phyloP scores from a whole-genome alignment of 192 early-diverging fungal genomes.

The Podila epigama region DNA sequence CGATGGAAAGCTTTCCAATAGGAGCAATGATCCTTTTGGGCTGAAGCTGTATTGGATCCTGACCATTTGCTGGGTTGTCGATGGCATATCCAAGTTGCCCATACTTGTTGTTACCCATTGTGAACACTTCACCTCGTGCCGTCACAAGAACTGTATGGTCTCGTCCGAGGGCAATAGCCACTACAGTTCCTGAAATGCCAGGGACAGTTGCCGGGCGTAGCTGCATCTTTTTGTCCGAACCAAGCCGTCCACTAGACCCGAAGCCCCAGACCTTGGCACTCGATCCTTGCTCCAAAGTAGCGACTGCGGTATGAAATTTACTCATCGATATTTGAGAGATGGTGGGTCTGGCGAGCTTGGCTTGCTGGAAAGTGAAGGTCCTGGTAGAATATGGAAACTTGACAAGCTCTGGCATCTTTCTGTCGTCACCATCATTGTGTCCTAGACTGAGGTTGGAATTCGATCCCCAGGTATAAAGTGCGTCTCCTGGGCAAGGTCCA shows the following conservation, averaged over 20 bases:
- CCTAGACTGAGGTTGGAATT: slow-evolving; percentile 76
- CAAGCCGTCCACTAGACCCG: slow-evolving; percentile 73
- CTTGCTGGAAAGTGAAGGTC: slow-evolving; percentile 38
- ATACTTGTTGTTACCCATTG: slow-evolving; percentile 71
- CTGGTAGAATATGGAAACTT: slow-evolving; percentile 44
- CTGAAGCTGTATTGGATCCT: slow-evolving; percentile 46
- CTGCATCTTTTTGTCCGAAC: slow-evolving; percentile 69
- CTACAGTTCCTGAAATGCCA: slow-evolving; percentile 53
- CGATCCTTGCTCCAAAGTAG: slow-evolving; percentile 56
- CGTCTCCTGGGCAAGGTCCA: slow-evolving; percentile 27
- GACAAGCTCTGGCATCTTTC: slow-evolving; percentile 69
- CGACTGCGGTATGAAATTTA: slow-evolving; percentile 72
- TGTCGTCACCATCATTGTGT: slow-evolving; percentile 69
- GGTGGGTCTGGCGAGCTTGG: slow-evolving; percentile 17
- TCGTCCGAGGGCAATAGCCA: slow-evolving; percentile 62
- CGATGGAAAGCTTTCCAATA: slow-evolving; percentile 59
- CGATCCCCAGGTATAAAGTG: slow-evolving; percentile 77
- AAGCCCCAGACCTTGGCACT: slow-evolving; percentile 67
- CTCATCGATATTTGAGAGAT: slow-evolving; percentile 58
- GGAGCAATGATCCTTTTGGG: slow-evolving; percentile 63
- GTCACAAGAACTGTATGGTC: slow-evolving; percentile 77
- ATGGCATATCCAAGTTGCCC: slow-evolving; percentile 65
- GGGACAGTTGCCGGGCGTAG: slow-evolving; percentile 55
- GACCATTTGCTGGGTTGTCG: slow-evolving; percentile 45
- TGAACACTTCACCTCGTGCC: slow-evolving; percentile 61